Conservation (phyloP, 257 asterid species). For the Solanum piurae region DNA sequence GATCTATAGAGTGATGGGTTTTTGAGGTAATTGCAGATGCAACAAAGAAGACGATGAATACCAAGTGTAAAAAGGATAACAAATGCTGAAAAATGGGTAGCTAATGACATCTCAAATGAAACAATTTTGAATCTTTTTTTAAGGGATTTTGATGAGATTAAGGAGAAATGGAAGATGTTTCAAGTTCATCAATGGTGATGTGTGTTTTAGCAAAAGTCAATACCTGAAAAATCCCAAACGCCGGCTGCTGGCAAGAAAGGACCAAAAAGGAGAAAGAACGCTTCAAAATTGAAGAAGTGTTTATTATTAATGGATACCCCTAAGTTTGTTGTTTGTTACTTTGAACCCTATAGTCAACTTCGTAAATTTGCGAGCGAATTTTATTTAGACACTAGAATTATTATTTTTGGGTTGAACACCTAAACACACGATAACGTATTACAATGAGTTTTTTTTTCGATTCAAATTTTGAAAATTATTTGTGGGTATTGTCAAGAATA, state of each 20-base stretch:
- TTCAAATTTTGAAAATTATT: not conserved
- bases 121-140: not conserved
- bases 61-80: slow-evolving; percentile 59
- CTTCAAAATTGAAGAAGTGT: not conserved
- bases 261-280: not conserved
- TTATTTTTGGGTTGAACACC: accelerated
- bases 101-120: slow-evolving; percentile 26
- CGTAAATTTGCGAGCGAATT: not conserved
- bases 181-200: not conserved
- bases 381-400: not conserved
- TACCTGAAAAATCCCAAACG: not conserved
- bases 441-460: no score
- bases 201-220: not conserved
- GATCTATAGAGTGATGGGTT: slow-evolving; percentile 62
- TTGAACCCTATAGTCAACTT: not conserved
- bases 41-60: slow-evolving; percentile 50
- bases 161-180: not conserved
- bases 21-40: slow-evolving; percentile 47
- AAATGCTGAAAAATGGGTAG: slow-evolving; percentile 66
- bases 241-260: not conserved
- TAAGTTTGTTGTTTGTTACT: not conserved
- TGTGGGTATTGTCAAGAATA: not conserved
- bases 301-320: not conserved
- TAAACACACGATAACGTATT: not conserved
- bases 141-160: not conserved